Base-by-base conservation (phyloP, 306 rosid species). In the Dryas alaskensis region DNA sequence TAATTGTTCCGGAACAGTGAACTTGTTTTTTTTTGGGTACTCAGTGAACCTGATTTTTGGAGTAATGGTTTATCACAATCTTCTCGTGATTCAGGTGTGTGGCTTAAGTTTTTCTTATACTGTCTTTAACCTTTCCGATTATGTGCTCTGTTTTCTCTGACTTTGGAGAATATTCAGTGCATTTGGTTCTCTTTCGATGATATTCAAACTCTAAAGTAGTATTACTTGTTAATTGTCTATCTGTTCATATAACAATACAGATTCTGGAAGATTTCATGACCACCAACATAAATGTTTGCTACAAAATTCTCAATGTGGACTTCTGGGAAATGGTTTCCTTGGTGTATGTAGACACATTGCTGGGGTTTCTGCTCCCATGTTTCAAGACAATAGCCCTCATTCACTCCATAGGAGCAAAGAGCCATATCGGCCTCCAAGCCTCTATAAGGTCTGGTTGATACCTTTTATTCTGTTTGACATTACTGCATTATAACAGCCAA, bases 371-470 rank as follows among this genome's bases (percentile, higher is more conserved):
- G 27, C 67, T 53, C 45, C 45, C 2, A 63, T 60, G 63, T 74
- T 65, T 53, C 43, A 7, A 42, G 67, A 76, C 65, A 73, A 80
- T 10, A 76, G 45, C 53, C 25, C 27, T 76, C 55, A 51, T 76
- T 55, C 60, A 22, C 80, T 88, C 64, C 92, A 80, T 37, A 84
- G 43, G 72, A 78, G 83, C 81, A 52, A 48, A 59, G 77, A 76
- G 43, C 90, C 92, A 16, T 88, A 84, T 79, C 51, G 70, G 48
- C 93, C 93, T 76, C 90, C 84, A 3, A 77, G 54, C 64, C 78
- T 49, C 67, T 31, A 61, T 5, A 40, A 53, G 74, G 74, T 69
- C 63, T 0, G 58, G 73, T 49, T 69, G 61, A 74, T 14, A 49
- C 48, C 39, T 69, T 68, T 54, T 16, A 50, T 61, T 60, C 53